Base-by-base conservation (phyloP, 768 basidiomycete species). In the Aureoboletus auriporus region DNA sequence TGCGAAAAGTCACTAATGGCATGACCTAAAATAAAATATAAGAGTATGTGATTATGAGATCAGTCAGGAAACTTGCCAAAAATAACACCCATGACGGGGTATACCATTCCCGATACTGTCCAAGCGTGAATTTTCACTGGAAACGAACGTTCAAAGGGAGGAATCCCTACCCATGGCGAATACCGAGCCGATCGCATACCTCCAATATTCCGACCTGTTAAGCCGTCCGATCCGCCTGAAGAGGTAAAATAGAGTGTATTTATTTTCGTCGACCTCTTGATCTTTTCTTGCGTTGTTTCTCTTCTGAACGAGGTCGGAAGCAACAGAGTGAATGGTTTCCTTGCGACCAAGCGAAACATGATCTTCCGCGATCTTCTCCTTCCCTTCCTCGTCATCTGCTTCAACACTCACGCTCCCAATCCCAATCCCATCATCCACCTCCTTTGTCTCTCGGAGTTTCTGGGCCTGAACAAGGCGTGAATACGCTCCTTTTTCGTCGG, bases 391-490 rank as follows among this genome's bases (percentile, higher is more conserved):
- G 43, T 83, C 77, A 30, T 70, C 71, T 23, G 20, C 4, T 17
- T 71, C 74, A 3, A 44, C 53, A 12, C 45, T 50, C 7, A 42
- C 56, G 3, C 53, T 56, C 1, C 42, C 56, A 8, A 51, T 57
- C 38, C 52, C 58, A 13, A 54, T 50, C 3, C 17, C 53, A 7
- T 66, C 69, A 5, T 69, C 68, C 39, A 57, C 63, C 43, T 59
- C 51, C 27, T 10, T 33, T 7, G 55, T 38, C 58, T 89, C 87
- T n/a, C 86, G 82, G 5, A 93, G 76, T 56, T 75, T 82, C 72
- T 93, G 90, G 1, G 90, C 83, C 34, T 79, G 77, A 7, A 93
- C 90, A 12, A 93, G 80, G 23, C 79, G 75, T 2, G 81, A 70
- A 68, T 93, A 93, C 3, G 88, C 74, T 44, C 89, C 81, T 16